phyloP scores from a whole-genome alignment of 1,139 yeast genomes.

The Nakaseomyces uthaithaninus region DNA sequence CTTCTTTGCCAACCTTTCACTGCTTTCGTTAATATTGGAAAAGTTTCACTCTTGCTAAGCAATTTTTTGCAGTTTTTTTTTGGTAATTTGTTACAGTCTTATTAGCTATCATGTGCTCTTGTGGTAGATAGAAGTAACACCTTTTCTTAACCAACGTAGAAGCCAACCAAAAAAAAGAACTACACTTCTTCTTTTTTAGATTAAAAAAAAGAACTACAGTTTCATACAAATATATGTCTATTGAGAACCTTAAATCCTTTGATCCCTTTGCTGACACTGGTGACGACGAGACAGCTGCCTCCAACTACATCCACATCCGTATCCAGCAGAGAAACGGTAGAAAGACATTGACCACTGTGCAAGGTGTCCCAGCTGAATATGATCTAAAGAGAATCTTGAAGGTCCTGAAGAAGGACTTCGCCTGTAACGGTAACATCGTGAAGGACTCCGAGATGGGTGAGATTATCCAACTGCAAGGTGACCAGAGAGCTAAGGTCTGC shows the following conservation, averaged over 20 bases:
- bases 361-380: constrained; percentile 92
- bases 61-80: no score
- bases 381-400: constrained; percentile 90
- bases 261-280: constrained; percentile 99
- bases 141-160: neutral
- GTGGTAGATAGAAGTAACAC: no score
- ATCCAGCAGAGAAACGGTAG: constrained; percentile 99
- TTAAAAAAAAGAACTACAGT: neutral
- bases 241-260: constrained; percentile 95
- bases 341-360: constrained; percentile 96
- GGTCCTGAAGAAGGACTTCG: constrained; percentile 94
- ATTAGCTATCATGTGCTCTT: no score
- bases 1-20: no score
- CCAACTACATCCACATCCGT: constrained; percentile 95
- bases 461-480: constrained; percentile 97
- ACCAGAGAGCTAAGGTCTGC: constrained; percentile 93
- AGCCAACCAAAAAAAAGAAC: neutral
- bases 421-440: constrained; percentile 97
- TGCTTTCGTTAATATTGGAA: no score
- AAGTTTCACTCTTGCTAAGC: no score
- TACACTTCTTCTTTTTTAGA: no score
- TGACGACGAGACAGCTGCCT: constrained; percentile 95
- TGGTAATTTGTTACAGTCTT: no score
- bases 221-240: constrained; percentile 40
- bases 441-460: constrained; percentile 95